Conservation (phyloP, 306 rosid genomes). For the Rubus parviflorus region DNA sequence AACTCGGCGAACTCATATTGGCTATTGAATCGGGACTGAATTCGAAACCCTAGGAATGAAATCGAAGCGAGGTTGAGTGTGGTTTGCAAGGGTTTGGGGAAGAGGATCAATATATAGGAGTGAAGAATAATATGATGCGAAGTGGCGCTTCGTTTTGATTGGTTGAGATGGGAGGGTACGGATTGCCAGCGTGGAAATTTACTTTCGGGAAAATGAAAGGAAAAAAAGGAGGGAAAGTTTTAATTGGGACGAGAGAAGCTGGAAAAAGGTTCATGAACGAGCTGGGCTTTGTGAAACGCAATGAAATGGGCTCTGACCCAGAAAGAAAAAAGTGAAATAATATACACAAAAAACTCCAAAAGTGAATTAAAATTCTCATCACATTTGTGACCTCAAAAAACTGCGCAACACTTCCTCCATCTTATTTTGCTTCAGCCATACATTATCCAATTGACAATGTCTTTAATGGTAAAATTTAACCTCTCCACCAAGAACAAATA, state of each 20-base stretch:
- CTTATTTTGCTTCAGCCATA: too few species aligned
- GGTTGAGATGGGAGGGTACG: not conserved
- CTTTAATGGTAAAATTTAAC: too few species aligned
- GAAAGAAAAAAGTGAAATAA: too few species aligned
- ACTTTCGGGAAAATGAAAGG: not conserved
- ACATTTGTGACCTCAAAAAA: too few species aligned
- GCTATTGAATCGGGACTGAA: too few species aligned
- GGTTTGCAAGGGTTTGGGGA: not conserved
- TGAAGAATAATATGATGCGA: not conserved
- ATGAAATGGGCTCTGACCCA: not conserved
- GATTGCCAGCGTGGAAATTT: constrained; percentile 26
- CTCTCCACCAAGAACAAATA: too few species aligned
- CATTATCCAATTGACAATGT: too few species aligned
- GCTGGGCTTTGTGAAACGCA: too few species aligned
- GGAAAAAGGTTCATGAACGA: not conserved
- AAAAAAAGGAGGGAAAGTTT: not conserved
- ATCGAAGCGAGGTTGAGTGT: not conserved
- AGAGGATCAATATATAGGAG: not conserved
- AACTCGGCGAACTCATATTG: constrained; percentile 9
- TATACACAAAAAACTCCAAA: too few species aligned
- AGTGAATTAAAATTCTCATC: too few species aligned
- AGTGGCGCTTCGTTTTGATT: not conserved
- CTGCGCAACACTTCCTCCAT: too few species aligned
- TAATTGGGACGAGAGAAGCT: not conserved
- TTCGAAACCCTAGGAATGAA: not conserved